Base-by-base conservation (phyloP, 2,329 filamentous ascomycete species). In the Xylariaceae sp. region DNA sequence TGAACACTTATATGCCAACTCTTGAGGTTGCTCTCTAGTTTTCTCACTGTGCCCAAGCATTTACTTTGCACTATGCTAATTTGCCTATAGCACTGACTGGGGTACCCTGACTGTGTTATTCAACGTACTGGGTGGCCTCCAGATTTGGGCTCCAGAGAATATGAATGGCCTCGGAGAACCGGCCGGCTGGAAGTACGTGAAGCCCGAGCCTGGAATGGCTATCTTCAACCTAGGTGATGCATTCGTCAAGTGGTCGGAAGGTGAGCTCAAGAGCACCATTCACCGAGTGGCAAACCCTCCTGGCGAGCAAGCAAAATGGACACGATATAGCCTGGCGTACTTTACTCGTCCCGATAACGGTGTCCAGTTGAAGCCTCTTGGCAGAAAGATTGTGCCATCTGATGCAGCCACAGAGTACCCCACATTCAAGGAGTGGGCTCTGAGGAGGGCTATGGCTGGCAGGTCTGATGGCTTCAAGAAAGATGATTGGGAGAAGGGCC, bases 231-330 rank as follows among this genome's bases (percentile, higher is more conserved):
- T 60, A 6, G 57, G 57, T 24, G 57, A 60, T 44, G 57, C 57
- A 31, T 60, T 60, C 40, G 57, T 60, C 40, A 60, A 60, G 37
- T 60, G 57, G 57, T 60, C 57, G 4, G 53, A 60, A 12, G 57
- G 57, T 12, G 57, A 60, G 36, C 36, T 60, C 6, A 60, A 60
- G 28, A 60, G 57, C 47, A 52, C 57, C 33, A 56, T 60, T 17
- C 57, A 60, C 36, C 57, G 57, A 16, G 57, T 60, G 26, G n/a
- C 47, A 11, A 52, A 43, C 14, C 57, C 57, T 8, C 57, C 57
- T 5, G 57, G 57, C 7, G 57, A 56, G 3, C 57, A 60, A 43
- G 57, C 53, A 3, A 60, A 60, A 6, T 37, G 28, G 9, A 53
- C 47, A 6, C 28, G 57, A 48, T 60, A 60, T 34, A 60, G 57